These are phyloP conservation scores for Chamaecrista fasciculata DNA, from an alignment of 306 rosid species.

Conservation along the genomic window DNA sequence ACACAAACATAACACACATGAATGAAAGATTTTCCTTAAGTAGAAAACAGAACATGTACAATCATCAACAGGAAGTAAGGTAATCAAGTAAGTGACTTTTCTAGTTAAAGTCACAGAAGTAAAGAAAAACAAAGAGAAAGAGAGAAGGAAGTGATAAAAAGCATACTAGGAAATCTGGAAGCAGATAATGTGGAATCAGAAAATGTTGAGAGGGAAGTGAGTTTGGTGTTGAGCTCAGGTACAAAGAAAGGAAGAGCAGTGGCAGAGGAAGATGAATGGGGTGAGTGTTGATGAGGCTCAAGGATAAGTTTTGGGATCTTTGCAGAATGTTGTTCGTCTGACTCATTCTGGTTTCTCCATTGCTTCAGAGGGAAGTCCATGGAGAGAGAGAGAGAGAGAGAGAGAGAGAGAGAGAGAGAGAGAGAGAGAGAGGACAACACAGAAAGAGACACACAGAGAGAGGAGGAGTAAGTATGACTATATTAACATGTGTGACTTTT, in stretches of 20 bases:
- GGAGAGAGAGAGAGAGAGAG: conserved; percentile 38
- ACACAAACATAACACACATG: background rate
- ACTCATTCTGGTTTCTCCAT: conserved; percentile 86
- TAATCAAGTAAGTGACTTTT: conserved; percentile 24
- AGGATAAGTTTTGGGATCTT: conserved; percentile 75
- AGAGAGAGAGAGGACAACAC: no score
- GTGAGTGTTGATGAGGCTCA: conserved; percentile 50
- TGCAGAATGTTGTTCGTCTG: conserved; percentile 76
- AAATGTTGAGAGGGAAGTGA: conserved; percentile 52
- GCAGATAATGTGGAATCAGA: conserved; percentile 47
- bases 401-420: no score
- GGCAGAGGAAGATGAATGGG: conserved; percentile 38
- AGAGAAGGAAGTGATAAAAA: background rate
- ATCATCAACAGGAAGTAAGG: conserved; percentile 1
- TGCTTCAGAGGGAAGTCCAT: conserved; percentile 90
- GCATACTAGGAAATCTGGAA: conserved; percentile 64
- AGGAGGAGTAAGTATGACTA: no score
- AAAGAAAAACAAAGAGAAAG: background rate
- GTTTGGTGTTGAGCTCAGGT: conserved; percentile 61
- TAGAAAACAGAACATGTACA: background rate
- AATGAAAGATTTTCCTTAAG: background rate
- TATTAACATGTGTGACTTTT: no score
- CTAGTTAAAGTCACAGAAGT: background rate
- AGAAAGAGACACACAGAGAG: no score
- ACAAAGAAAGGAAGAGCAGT: conserved; percentile 70